Evolutionary conservation across 2,329 filamentous ascomycete genomes (phyloP).

Genomic region (Penicillium janthinellum): DNA sequence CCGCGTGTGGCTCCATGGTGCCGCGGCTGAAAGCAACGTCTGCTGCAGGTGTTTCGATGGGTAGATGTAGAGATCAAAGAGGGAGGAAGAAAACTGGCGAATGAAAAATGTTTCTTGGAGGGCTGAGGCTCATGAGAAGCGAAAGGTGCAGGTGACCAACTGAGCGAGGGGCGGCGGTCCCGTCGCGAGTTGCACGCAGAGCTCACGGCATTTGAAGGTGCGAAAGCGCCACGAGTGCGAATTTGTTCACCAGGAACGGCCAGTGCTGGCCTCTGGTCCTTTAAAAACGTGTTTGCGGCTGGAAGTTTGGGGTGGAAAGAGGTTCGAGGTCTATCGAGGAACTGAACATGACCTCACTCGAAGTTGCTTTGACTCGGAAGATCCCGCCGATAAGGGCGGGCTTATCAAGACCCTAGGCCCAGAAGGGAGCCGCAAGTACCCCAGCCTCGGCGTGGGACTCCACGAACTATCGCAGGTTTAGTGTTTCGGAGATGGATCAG

Average conservation of each 20-base stretch:
- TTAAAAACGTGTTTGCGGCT: not conserved
- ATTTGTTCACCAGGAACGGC: not conserved
- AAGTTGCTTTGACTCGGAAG: conserved; percentile 17
- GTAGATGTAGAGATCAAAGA: not conserved
- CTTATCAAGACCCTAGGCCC: conserved; percentile 18
- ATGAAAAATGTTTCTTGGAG: not conserved
- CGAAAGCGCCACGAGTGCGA: not conserved
- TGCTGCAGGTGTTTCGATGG: too few species aligned
- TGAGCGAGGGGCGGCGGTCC: conserved; percentile 19
- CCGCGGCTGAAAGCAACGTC: not conserved
- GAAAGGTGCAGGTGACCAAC: conserved; percentile 11
- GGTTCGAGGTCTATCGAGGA: not conserved
- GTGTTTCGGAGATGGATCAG: not conserved
- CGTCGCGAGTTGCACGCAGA: conserved; percentile 16
- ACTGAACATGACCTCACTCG: conserved; percentile 26
- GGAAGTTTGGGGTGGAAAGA: not conserved
- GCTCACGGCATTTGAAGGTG: conserved; percentile 17
- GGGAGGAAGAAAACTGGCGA: not conserved
- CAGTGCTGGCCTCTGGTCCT: not conserved
- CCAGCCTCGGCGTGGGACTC: not conserved
- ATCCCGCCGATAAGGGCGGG: conserved; percentile 30
- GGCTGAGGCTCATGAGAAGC: conserved; percentile 11
- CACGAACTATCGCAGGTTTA: not conserved
- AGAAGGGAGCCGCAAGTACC: conserved; percentile 1
- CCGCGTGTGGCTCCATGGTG: conserved; percentile 44